phyloP scores from a whole-genome alignment of 78 protist species.

The Blattamonas nauphoetae region DNA sequence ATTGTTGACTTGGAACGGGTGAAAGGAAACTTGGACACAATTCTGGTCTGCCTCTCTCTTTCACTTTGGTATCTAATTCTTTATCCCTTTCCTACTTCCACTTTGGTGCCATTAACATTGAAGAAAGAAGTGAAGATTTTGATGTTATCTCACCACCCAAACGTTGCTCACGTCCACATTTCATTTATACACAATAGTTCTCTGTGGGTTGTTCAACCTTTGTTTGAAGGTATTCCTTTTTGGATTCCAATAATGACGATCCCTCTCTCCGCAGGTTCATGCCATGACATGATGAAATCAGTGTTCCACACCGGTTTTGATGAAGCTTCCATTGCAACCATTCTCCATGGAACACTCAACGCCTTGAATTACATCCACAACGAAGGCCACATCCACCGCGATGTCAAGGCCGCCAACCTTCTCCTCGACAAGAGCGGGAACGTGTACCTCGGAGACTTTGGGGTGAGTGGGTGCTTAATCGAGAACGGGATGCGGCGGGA shows the following conservation, averaged over 20 bases:
- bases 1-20: no score
- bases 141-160: not conserved
- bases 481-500: not conserved
- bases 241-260: not conserved
- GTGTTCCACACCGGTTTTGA: no score
- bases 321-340: not conserved
- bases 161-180: not conserved
- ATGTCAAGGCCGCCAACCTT: constrained; percentile 32
- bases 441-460: constrained; percentile 12
- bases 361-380: not conserved
- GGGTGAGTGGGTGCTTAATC: not conserved
- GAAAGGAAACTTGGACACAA: no score
- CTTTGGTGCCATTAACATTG: not conserved
- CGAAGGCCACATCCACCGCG: constrained; percentile 25
- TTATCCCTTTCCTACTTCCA: not conserved
- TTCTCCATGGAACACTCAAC: not conserved
- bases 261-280: not conserved
- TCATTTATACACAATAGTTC: not conserved
- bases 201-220: not conserved
- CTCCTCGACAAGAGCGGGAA: constrained; percentile 18
- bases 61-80: no score
- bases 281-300: not conserved
- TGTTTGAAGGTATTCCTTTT: not conserved
- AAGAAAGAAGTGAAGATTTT: not conserved
- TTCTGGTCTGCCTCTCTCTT: no score